Conservation (phyloP, 148 eudicot genomes). For the Vaccinium corymbosum region DNA sequence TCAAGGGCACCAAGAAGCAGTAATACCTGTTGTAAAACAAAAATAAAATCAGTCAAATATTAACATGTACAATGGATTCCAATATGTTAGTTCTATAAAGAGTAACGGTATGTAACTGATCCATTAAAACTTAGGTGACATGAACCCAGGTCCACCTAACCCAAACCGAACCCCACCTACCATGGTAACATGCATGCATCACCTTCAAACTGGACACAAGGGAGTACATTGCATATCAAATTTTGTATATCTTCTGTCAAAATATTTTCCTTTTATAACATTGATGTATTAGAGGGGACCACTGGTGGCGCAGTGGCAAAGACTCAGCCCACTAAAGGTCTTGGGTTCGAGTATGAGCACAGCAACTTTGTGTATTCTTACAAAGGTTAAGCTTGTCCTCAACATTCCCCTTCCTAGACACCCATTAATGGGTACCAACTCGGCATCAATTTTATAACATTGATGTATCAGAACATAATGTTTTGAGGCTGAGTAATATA, state of each 20-base stretch:
- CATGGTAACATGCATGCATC: not conserved
- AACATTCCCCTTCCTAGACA: too few relatives aligned
- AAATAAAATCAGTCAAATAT: not conserved
- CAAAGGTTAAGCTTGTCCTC: too few relatives aligned
- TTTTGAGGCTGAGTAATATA: not conserved
- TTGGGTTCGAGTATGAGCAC: too few relatives aligned
- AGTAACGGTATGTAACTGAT: not conserved
- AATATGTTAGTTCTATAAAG: not conserved
- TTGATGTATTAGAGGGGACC: not conserved
- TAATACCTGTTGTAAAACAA: slow-evolving; percentile 59
- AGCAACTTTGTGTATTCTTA: too few relatives aligned
- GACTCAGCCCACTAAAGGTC: too few relatives aligned
- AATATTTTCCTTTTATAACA: not conserved
- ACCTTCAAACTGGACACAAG: not conserved
- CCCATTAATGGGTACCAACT: too few relatives aligned
- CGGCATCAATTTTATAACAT: too few relatives aligned
- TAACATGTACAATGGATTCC: not conserved
- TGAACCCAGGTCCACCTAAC: not conserved
- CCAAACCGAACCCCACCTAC: not conserved
- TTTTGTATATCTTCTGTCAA: not conserved
- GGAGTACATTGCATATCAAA: not conserved
- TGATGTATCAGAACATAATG: not conserved
- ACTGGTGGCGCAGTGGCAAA: too few relatives aligned
- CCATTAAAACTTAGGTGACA: not conserved
- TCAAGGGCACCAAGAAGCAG: slow-evolving; percentile 76